phyloP scores from a whole-genome alignment of 768 basidiomycete species.

The Rickenella mellea region DNA sequence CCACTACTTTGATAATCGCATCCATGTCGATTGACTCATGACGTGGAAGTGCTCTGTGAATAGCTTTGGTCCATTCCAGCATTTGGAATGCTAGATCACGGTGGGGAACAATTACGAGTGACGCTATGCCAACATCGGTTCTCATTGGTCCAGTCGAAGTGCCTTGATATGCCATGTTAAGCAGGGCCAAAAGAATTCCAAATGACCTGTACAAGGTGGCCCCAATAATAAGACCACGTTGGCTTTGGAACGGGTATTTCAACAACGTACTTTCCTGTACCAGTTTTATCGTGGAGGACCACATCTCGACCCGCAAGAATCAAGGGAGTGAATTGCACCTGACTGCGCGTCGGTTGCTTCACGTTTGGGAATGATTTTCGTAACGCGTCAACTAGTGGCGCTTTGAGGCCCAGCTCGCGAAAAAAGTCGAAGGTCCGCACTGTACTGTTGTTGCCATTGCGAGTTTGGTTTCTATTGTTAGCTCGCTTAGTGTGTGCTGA shows the following conservation, averaged over 20 bases:
- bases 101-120: slow-evolving; percentile 64
- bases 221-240: no score
- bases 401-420: slow-evolving; percentile 40
- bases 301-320: slow-evolving; percentile 49
- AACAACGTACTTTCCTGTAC: slow-evolving; percentile 63
- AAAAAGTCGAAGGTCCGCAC: no score
- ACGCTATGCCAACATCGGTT: slow-evolving; percentile 28
- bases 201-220: slow-evolving; percentile 48
- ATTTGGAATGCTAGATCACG: slow-evolving; percentile 63
- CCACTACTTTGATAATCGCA: slow-evolving; percentile 49
- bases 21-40: neutral
- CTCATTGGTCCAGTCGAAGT: slow-evolving; percentile 4
- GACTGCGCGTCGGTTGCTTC: slow-evolving; percentile 45
- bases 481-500: no score
- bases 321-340: slow-evolving; percentile 53
- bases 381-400: slow-evolving; percentile 38
- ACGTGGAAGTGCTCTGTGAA: slow-evolving; percentile 18
- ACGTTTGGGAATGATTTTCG: slow-evolving; percentile 54
- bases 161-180: slow-evolving; percentile 34
- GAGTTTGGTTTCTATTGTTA: no score
- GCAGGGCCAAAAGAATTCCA: slow-evolving; percentile 53
- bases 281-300: slow-evolving; percentile 61
- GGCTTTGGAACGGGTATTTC: no score
- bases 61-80: slow-evolving; percentile 51
- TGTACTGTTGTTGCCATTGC: no score